These are phyloP conservation scores for Ajuga reptans DNA, from an alignment of 305 asterid genomes.

Conservation along the genomic window DNA sequence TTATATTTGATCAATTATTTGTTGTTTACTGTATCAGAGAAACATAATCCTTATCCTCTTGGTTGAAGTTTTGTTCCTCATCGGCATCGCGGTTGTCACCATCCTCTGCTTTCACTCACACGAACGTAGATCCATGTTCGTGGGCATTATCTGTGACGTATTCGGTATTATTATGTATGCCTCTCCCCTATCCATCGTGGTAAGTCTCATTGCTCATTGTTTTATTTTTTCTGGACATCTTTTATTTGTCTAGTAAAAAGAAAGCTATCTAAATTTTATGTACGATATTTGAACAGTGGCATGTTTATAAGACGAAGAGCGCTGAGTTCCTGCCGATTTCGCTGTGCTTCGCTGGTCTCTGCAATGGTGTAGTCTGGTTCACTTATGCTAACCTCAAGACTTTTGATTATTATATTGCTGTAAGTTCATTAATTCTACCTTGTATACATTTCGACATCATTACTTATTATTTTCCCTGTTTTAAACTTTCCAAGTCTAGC, in stretches of 20 bases:
- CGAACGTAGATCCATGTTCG: constrained; percentile 39
- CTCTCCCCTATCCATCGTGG: constrained; percentile 60
- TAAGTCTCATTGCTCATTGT: constrained; percentile 22
- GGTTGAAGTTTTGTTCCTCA: constrained; percentile 19
- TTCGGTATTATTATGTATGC: too few species aligned
- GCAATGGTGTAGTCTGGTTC: constrained; percentile 50
- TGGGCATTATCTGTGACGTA: constrained; percentile 43
- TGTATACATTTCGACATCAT: too few species aligned
- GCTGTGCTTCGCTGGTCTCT: constrained; percentile 53
- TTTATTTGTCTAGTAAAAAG: too few species aligned
- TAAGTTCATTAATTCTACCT: constrained; percentile 24
- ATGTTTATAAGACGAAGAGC: constrained; percentile 39
- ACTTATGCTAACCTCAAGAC: constrained; percentile 39
- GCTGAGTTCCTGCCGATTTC: constrained; percentile 52
- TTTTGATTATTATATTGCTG: constrained; percentile 38
- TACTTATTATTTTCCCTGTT: too few species aligned
- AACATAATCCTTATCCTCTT: constrained; percentile 17
- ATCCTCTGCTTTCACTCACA: constrained; percentile 31
- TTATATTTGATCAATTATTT: too few species aligned
- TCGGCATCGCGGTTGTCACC: constrained; percentile 26
- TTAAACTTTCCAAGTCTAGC: too few species aligned
- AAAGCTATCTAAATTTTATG: too few species aligned
- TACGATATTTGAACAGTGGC: constrained; percentile 30
- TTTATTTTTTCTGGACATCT: too few species aligned
- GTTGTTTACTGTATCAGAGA: constrained; percentile 11